Conservation (phyloP, 163 green algal genomes). For the Prototheca wickerhamii region DNA sequence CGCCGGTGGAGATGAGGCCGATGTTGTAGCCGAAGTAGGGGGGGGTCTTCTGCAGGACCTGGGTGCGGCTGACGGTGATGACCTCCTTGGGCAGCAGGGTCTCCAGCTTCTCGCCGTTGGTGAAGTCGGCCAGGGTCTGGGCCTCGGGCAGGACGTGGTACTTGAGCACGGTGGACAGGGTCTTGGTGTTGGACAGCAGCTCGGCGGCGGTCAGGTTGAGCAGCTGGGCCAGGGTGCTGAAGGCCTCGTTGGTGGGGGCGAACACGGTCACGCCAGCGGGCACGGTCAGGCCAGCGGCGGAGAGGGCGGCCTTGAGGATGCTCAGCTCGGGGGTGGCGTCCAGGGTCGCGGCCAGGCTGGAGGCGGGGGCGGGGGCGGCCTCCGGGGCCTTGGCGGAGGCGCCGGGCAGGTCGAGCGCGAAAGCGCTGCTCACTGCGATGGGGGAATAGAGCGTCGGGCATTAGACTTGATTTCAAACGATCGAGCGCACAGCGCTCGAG, state of each 20-base stretch:
- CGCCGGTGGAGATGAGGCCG: conserved; percentile 2
- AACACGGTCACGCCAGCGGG: conserved; percentile 13
- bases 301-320: neutral
- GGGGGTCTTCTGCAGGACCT: neutral
- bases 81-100: conserved; percentile 9
- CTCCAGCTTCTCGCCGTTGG: conserved; percentile 5
- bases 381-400: neutral
- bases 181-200: conserved; percentile 1
- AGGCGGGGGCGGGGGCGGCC: neutral
- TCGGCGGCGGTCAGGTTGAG: conserved; percentile 4
- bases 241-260: conserved; percentile 17
- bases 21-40: neutral
- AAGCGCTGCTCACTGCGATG: neutral
- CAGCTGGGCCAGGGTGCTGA: neutral
- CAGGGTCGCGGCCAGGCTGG: neutral
- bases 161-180: conserved; percentile 13
- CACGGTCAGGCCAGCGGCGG: conserved; percentile 6
- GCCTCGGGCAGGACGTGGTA: conserved; percentile 14
- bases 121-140: conserved; percentile 1
- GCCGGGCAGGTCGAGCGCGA: neutral
- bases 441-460: no score
- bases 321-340: neutral
- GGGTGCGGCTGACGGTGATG: neutral
- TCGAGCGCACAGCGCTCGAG: no score
- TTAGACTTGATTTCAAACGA: no score